phyloP scores from a whole-genome alignment of 2,329 filamentous ascomycete species.

The Nemania sp. region DNA sequence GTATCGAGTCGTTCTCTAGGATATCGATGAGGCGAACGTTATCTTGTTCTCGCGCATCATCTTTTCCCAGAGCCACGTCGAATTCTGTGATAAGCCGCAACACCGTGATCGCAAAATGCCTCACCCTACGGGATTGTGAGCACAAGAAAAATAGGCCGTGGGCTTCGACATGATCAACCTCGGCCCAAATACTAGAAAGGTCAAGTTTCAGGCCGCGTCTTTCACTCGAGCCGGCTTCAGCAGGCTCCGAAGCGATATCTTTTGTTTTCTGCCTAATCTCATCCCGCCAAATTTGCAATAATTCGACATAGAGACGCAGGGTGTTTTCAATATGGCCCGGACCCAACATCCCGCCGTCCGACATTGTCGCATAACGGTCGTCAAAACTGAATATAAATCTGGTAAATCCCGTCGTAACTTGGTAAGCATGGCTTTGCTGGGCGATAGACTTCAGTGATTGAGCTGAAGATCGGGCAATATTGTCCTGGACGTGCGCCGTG shows the following conservation, averaged over 20 bases:
- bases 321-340: constrained; percentile 94
- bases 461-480: constrained; percentile 89
- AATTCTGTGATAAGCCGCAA: constrained; percentile 92
- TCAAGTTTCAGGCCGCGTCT: constrained; percentile 79
- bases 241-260: constrained; percentile 67
- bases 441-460: constrained; percentile 95
- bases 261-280: constrained; percentile 87
- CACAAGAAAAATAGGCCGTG: constrained; percentile 97
- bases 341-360: constrained; percentile 94
- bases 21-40: constrained; percentile 83
- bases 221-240: constrained; percentile 65
- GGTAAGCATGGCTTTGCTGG: constrained; percentile 86
- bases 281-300: constrained; percentile 96
- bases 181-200: constrained; percentile 83
- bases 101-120: constrained; percentile 89
- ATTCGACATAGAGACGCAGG: constrained; percentile 85
- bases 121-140: constrained; percentile 88
- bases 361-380: constrained; percentile 95
- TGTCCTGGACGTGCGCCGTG: constrained; percentile 90
- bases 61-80: constrained; percentile 81
- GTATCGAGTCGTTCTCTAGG: constrained; percentile 83
- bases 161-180: constrained; percentile 95
- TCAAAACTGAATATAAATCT: constrained; percentile 99
- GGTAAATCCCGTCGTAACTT: constrained; percentile 95
- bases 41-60: constrained; percentile 59